These are phyloP conservation scores for Debaryomyces subglobosus DNA, from an alignment of 1,139 yeast species.

Conservation along the genomic window DNA sequence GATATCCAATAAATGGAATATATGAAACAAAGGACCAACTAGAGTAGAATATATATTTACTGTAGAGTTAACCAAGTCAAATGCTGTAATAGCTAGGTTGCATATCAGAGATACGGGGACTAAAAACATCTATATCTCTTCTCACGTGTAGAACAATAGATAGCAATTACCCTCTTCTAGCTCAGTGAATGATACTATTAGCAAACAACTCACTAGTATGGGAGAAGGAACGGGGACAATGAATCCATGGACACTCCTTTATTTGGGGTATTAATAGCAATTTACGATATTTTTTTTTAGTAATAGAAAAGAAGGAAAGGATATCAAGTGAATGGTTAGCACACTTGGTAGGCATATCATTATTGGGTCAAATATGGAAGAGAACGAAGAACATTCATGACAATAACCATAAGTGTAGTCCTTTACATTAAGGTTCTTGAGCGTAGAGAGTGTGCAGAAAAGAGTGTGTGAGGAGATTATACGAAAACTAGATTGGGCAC, in stretches of 20 bases:
- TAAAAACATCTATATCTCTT: background rate
- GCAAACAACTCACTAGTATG: background rate
- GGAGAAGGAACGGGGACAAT: background rate
- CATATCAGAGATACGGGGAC: background rate
- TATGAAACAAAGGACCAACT: background rate
- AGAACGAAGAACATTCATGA: background rate
- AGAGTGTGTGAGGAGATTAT: background rate
- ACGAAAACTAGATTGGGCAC: background rate
- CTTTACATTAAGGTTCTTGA: background rate
- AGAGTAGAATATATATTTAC: background rate
- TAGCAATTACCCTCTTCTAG: constrained; percentile 2
- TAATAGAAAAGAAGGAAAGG: background rate
- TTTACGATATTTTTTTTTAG: background rate
- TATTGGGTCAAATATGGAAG: background rate
- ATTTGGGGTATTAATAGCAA: background rate
- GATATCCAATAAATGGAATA: background rate
- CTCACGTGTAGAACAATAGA: constrained; percentile 7
- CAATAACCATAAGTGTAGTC: background rate
- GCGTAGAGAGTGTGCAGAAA: background rate
- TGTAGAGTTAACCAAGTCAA: background rate
- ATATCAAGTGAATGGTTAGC: background rate
- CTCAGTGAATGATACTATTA: background rate
- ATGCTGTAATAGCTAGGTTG: background rate
- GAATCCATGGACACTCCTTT: too few relatives aligned
- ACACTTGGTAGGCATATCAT: background rate